A percentile compares a stretch with the other conserved stretches of the same genome.
Evolutionary conservation across 352 stramenopile species (phyloP).

Genomic region (Phytophthora pini): DNA sequence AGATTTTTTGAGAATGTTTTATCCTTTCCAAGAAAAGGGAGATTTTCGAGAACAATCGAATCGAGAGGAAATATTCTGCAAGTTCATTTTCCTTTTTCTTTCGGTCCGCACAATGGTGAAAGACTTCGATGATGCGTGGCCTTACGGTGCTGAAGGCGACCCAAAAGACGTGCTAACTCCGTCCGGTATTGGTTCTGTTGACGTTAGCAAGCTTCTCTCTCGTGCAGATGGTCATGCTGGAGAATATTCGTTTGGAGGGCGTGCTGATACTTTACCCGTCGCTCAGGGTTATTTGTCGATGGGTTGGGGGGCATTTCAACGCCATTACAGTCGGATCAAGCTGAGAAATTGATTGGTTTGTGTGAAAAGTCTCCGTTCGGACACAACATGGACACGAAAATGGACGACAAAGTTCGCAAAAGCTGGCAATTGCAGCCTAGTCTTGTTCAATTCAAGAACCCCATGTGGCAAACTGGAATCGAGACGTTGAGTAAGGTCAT

Average conservation of each 20-base stretch:
- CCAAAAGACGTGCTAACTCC: not conserved
- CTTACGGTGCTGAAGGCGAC: constrained; percentile 1
- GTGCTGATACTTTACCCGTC: constrained; percentile 7
- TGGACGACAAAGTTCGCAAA: constrained; percentile 32
- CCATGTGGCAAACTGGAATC: constrained; percentile 15
- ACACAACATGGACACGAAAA: constrained; percentile 15
- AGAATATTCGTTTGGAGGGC: constrained; percentile 14
- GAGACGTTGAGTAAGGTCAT: constrained; percentile 11
- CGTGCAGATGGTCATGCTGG: constrained; percentile 2
- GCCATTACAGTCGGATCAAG: constrained; percentile 10
- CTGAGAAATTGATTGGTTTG: constrained; percentile 12
- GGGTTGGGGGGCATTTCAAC: constrained; percentile 17
- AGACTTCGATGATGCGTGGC: constrained; percentile 13
- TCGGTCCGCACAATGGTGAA: not conserved
- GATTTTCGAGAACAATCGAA: too few relatives aligned
- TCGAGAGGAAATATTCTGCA: too few relatives aligned
- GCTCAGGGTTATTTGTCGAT: constrained; percentile 14
- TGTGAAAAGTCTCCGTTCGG: constrained; percentile 43
- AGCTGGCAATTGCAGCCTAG: constrained; percentile 18
- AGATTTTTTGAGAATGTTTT: too few relatives aligned
- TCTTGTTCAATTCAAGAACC: constrained; percentile 20
- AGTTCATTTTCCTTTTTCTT: too few relatives aligned
- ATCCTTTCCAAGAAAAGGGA: too few relatives aligned
- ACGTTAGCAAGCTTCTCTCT: constrained; percentile 14
- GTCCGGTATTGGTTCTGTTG: not conserved